Evolutionary conservation across 371 early-diverging fungal species (phyloP), one percentile per base, ranked within the genome.

Genomic region (Rhizopus delemar): DNA sequence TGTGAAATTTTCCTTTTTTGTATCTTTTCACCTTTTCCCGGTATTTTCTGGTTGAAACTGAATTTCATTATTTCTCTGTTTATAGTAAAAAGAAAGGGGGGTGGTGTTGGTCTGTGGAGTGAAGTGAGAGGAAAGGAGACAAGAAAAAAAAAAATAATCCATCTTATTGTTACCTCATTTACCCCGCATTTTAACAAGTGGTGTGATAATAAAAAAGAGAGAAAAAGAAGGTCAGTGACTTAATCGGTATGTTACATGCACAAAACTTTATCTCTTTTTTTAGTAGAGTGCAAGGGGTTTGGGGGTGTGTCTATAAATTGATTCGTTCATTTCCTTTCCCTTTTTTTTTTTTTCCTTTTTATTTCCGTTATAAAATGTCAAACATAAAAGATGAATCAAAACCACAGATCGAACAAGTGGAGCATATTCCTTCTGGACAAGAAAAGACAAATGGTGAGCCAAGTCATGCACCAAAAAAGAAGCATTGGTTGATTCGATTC

Each of bases 401-500:
- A 48, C n/a, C 16, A 48, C 22, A 29, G 15, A 31, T 48, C 1
- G 48, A 48, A 28, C n/a, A 48, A 48, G 15, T 48, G 9, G 48
- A 48, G 8, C 12, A 43, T 5, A 43, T 43, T 6, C 15, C 43
- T 15, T 38, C 39, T 11, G 39, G 13, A 11, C 39, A 38, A 38
- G 45, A 45, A 33, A 59, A 22, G 41, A 32, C 39, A 28, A 29
- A 38, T 11, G 41, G 38, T 11, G 32, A 55, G 29, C 33, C 51
- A 38, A 28, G 8, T 29, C 5, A 48, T 28, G 46, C 46, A 31
- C 5, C 39, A 36, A 45, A 52, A n/a, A 53, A 59, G 6, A 64
- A 59, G 41, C 59, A 55, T 11, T 43, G 62, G 11, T 52, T 62
- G 50, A 16, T 56, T 59, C 55, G 63, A 9, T 31, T 71, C 28